Conservation (phyloP, 2,329 filamentous ascomycete species). For the Akanthomyces uredinophilus region DNA sequence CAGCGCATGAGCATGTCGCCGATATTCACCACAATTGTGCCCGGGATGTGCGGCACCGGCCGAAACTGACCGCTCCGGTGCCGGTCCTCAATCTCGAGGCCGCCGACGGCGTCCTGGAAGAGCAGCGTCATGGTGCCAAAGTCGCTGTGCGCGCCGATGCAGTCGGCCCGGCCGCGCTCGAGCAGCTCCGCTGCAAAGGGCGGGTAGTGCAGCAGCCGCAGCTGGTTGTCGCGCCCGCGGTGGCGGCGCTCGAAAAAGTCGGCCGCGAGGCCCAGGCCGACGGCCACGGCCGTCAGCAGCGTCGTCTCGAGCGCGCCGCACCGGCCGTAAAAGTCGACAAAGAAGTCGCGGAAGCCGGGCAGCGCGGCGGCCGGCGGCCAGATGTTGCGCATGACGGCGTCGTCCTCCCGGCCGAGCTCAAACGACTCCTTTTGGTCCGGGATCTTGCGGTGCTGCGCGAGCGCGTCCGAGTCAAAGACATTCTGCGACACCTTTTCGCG, state of each 20-base stretch:
- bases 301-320: slow-evolving; percentile 68
- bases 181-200: slow-evolving; percentile 27
- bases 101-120: slow-evolving; percentile 29
- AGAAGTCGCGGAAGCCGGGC: slow-evolving; percentile 23
- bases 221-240: slow-evolving; percentile 51
- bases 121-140: slow-evolving; percentile 29
- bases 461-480: slow-evolving; percentile 21
- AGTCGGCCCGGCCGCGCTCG: slow-evolving; percentile 22
- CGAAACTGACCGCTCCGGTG: slow-evolving; percentile 22
- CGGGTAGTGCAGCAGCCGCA: slow-evolving; percentile 54
- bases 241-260: slow-evolving; percentile 63
- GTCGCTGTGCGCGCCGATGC: slow-evolving; percentile 30
- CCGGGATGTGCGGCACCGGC: slow-evolving; percentile 23
- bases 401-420: slow-evolving; percentile 32
- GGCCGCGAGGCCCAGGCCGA: slow-evolving; percentile 64
- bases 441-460: slow-evolving; percentile 19
- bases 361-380: slow-evolving; percentile 25
- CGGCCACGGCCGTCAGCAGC: slow-evolving; percentile 71
- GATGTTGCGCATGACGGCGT: slow-evolving; percentile 25
- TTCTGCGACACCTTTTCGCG: slow-evolving; percentile 31
- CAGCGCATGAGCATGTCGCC: slow-evolving; percentile 35
- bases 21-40: slow-evolving; percentile 35
- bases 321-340: slow-evolving; percentile 57
- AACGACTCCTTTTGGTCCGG: slow-evolving; percentile 34
- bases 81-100: slow-evolving; percentile 41